Base-by-base conservation (phyloP, 2,329 filamentous ascomycete genomes). In the Paecilomyces niveus region DNA sequence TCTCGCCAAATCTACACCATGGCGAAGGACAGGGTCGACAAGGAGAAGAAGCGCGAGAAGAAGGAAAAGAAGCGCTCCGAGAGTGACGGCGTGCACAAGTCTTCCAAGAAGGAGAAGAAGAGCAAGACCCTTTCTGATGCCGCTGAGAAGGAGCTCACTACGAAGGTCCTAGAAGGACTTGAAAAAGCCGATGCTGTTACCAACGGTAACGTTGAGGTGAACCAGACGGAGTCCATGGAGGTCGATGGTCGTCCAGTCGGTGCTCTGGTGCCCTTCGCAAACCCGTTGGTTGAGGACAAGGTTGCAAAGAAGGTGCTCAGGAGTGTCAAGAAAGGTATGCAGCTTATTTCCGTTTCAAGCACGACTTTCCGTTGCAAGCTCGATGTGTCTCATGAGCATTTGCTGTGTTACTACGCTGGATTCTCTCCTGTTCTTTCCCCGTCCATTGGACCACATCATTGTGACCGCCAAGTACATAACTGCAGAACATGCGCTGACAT, bases 231-330 rank as follows among this genome's bases (percentile, higher is more conserved):
- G 56, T 61, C 61, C 55, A 68, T 67, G 64, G 68, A 66, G 39
- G 57, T 67, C 55, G 69, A 70, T 58, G 53, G 22, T 56, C 70
- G 71, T 58, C 76, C 76, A 55, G 61, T 78, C 57, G 78, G 78
- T 52, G 77, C 78, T 39, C 65, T 80, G 56, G 78, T 80, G 61
- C 78, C 78, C 10, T 81, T 81, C 65, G 78, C 78, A 62, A 75
- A 77, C 63, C 78, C 78, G 56, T 65, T 81, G 65, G 77, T 77
- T 4, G 78, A 81, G 63, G 78, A 81, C 58, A 81, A 80, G 72
- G 68, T 71, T 57, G 76, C 74, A 59, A 81, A 80, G 74, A 81
- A 81, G 72, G 76, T 79, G 53, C 69, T 81, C 56, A 80, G 79
- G 72, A 74, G 74, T 56, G 78, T 81, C n/a, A 80, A 80, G 72